Evolutionary conservation across 2,329 filamentous ascomycete species (phyloP).

Genomic region (Fusarium zealandicum): DNA sequence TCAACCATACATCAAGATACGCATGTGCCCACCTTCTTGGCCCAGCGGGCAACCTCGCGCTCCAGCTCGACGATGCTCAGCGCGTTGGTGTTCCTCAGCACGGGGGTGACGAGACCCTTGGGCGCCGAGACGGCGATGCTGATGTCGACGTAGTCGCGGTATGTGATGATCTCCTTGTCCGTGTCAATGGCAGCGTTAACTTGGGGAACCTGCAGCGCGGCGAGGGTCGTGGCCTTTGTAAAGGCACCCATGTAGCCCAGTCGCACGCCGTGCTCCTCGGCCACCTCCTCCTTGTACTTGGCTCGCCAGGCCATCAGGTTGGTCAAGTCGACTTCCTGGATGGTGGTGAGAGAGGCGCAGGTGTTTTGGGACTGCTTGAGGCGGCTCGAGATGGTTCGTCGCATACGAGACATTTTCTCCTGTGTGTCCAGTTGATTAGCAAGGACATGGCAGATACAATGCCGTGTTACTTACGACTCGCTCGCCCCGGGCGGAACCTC

Average conservation of each 20-base stretch:
- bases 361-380: conserved; percentile 74
- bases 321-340: conserved; percentile 56
- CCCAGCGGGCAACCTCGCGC: conserved; percentile 69
- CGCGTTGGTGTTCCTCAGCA: conserved; percentile 71
- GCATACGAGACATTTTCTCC: conserved; percentile 67
- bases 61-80: conserved; percentile 45
- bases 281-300: conserved; percentile 65
- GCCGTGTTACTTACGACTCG: conserved; percentile 26
- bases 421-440: conserved; percentile 8
- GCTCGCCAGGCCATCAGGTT: conserved; percentile 70
- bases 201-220: conserved; percentile 72
- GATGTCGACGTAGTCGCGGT: conserved; percentile 74
- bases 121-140: conserved; percentile 77
- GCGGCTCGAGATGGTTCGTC: conserved; percentile 75
- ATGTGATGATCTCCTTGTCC: conserved; percentile 63
- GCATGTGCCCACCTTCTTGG: conserved; percentile 63
- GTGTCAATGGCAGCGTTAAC: conserved; percentile 69
- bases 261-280: conserved; percentile 41
- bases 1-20: too few species aligned
- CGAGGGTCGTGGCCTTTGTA: conserved; percentile 73
- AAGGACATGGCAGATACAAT: background rate
- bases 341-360: conserved; percentile 73
- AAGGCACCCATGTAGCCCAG: conserved; percentile 80
- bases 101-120: conserved; percentile 76
- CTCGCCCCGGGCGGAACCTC: conserved; percentile 24